These are phyloP conservation scores for Scenedesmus sp. DNA, from an alignment of 163 green algal genomes.

Conservation along the genomic window DNA sequence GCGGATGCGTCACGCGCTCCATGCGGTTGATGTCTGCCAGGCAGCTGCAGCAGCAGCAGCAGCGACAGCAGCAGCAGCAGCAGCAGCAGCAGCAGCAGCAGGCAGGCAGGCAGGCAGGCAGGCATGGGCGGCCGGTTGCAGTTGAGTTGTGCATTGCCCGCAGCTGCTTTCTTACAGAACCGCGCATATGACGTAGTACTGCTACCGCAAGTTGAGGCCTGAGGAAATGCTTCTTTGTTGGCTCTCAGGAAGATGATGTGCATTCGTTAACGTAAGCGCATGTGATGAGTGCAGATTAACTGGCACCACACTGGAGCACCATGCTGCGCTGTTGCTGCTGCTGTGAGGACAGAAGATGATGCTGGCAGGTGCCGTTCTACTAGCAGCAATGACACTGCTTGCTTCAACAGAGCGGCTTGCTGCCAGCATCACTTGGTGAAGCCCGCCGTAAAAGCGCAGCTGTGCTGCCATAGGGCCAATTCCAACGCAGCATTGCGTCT, in stretches of 20 bases:
- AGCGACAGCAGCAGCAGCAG: background rate
- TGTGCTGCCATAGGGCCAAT: background rate
- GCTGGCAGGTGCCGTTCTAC: no score
- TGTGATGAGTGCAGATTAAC: no score
- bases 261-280: no score
- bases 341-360: no score
- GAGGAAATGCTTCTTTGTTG: no score
- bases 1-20: constrained; percentile 65
- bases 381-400: no score
- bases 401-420: background rate
- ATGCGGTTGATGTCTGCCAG: constrained; percentile 63
- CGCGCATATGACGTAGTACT: no score
- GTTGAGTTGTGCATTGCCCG: background rate
- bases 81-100: background rate
- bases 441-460: background rate
- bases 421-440: background rate
- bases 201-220: no score
- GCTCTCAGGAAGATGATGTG: no score
- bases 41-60: constrained; percentile 61
- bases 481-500: no score
- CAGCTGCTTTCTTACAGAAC: background rate
- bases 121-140: background rate
- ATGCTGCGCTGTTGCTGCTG: no score
- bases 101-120: background rate
- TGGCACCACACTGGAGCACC: no score